Base-by-base conservation (phyloP, 139 green algal genomes). In the Chlamydomonas urium region DNA sequence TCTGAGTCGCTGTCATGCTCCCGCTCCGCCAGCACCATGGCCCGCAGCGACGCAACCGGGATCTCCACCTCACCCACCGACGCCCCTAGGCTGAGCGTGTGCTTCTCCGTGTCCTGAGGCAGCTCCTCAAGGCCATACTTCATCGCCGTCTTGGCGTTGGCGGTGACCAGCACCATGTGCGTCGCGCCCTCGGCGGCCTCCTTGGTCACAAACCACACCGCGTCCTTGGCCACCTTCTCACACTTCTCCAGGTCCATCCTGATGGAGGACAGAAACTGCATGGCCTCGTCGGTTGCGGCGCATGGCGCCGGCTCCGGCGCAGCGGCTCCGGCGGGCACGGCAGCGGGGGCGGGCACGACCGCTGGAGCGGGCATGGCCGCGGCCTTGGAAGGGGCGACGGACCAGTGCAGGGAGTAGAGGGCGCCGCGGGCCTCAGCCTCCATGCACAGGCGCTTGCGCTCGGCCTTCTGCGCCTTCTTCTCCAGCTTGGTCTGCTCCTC, bases 361-460 rank as follows among this genome's bases (percentile, higher is more conserved):
- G 14, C 17, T 17, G 14, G 17, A 17, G 45, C 57, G 34, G 57
- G 57, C 57, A n/a, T n/a, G 14, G 10, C 47, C 5, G 47, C 21
- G 10, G 47, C 47, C 28, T 19, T 58, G 47, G 47, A 58, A 4
- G 47, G 47, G 3, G 47, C n/a, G n/a, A n/a, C n/a, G 48, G 66
- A 38, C 45, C 69, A 67, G 47, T 81, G 75, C 37, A 81, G 62
- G 23, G 76, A 29, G 50, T 70, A 81, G 24, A 81, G 50, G 4
- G 47, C 48, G 24, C 34, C 10, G 3, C 50, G 14, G 23, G 23
- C 50, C 33, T 57, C 53, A 3, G 32, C 8, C 6, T 42, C 29
- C 33, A n/a, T 66, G 47, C 17, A 23, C 21, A 36, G 5, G 23
- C 5, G 5, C 38, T 56, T 71, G 5, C 23, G 17, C n/a, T 56